Conservation (phyloP, 306 rosid species). For the Lagenaria siceraria region DNA sequence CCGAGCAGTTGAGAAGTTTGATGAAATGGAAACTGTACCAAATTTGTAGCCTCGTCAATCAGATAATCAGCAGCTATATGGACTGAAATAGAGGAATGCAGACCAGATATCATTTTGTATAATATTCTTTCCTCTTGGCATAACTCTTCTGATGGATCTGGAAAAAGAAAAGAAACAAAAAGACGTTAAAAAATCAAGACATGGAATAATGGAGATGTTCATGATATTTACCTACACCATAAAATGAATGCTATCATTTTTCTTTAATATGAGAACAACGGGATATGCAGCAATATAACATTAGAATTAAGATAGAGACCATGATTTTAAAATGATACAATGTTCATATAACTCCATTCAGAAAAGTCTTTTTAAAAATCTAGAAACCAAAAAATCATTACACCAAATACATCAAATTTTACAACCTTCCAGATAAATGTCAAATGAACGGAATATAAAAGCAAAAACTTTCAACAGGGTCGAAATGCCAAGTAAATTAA, state of each 20-base stretch:
- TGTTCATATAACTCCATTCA: neutral
- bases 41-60: constrained; percentile 51
- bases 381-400: neutral
- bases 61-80: constrained; percentile 89
- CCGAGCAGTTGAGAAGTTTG: neutral
- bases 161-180: constrained; percentile 7
- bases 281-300: neutral
- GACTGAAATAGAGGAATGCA: constrained; percentile 89
- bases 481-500: neutral
- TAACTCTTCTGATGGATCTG: constrained; percentile 70
- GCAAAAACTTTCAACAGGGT: neutral
- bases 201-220: neutral
- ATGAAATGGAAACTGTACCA: constrained; percentile 29
- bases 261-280: neutral
- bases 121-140: constrained; percentile 82
- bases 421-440: neutral
- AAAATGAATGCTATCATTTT: neutral
- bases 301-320: neutral
- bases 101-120: constrained; percentile 96
- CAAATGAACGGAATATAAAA: neutral
- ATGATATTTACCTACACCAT: neutral
- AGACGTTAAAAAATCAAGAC: neutral
- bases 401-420: neutral
- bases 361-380: neutral
- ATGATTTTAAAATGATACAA: neutral